phyloP scores from a whole-genome alignment of 805 yeast genomes.

The Cyberlindnera suaveolens region DNA sequence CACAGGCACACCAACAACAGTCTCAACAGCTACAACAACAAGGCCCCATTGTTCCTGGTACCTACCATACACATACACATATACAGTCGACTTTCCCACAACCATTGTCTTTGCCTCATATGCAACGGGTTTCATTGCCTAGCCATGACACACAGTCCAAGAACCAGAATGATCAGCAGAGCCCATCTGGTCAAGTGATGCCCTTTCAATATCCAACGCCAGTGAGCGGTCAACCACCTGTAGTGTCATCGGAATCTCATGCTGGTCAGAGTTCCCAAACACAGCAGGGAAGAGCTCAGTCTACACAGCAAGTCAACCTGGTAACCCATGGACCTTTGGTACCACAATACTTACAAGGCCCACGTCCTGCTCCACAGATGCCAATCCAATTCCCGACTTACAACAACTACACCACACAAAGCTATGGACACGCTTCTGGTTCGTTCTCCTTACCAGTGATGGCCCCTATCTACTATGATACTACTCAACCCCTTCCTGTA shows the following conservation, averaged over 20 bases:
- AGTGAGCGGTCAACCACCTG: too few species aligned
- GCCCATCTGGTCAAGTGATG: neutral
- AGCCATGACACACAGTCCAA: neutral
- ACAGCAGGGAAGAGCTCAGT: too few species aligned
- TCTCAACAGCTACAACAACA: slow-evolving; percentile 1
- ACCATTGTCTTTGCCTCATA: neutral
- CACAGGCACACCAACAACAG: slow-evolving; percentile 1
- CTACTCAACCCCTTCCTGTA: neutral
- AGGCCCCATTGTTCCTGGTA: too few species aligned
- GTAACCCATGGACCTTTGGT: too few species aligned
- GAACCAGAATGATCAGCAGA: slow-evolving; percentile 1
- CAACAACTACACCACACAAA: slow-evolving; percentile 2
- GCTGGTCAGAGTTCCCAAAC: too few species aligned
- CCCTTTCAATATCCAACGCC: neutral
- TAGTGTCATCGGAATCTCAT: too few species aligned
- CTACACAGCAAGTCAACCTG: too few species aligned
- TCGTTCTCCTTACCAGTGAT: slow-evolving; percentile 2
- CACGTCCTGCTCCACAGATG: neutral
- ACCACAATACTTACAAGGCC: neutral
- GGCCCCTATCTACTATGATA: neutral
- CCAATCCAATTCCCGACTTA: neutral
- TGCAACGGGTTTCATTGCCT: neutral
- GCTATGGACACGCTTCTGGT: neutral
- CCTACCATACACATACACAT: too few species aligned
- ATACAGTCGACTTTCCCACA: neutral